A percentile compares a stretch with the other conserved stretches of the same genome.
phyloP scores from a whole-genome alignment of 2,329 filamentous ascomycete genomes.

The Helotiales sp. region DNA sequence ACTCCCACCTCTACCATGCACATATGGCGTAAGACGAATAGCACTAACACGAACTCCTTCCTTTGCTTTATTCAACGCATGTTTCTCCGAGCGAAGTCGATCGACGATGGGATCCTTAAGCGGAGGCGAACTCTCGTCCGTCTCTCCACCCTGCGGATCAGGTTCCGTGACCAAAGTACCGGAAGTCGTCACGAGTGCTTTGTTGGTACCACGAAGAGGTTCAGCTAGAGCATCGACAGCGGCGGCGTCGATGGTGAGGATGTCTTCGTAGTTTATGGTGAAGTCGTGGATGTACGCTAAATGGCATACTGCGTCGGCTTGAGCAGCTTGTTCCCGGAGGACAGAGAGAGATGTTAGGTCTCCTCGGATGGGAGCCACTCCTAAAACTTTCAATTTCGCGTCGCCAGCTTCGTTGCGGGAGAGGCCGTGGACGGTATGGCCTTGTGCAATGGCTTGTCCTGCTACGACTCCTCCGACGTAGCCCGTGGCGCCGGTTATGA shows the following conservation, averaged over 20 bases:
- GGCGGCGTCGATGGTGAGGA: constrained; percentile 43
- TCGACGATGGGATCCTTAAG: constrained; percentile 36
- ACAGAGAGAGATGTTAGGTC: constrained; percentile 47
- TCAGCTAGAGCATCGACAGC: constrained; percentile 48
- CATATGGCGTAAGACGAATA: constrained; percentile 50
- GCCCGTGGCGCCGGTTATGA: constrained; percentile 50
- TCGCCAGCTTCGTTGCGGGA: constrained; percentile 47
- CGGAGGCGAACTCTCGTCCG: constrained; percentile 30
- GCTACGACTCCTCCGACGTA: constrained; percentile 48
- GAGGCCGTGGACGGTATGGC: constrained; percentile 50
- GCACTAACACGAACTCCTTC: constrained; percentile 45
- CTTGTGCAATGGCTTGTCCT: constrained; percentile 45
- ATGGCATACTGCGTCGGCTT: constrained; percentile 51
- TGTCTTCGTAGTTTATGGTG: constrained; percentile 36
- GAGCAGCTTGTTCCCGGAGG: constrained; percentile 46
- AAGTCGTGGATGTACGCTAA: constrained; percentile 46
- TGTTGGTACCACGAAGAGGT: constrained; percentile 44
- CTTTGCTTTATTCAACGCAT: constrained; percentile 40
- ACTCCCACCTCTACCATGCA: constrained; percentile 50
- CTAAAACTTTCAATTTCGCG: constrained; percentile 45
- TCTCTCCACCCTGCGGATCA: constrained; percentile 42
- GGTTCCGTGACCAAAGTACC: constrained; percentile 41
- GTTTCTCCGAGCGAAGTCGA: constrained; percentile 41
- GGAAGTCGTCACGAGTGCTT: constrained; percentile 46
- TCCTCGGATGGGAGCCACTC: constrained; percentile 49